Conservation (phyloP, 2,329 filamentous ascomycete genomes). For the Colletotrichum sublineola region DNA sequence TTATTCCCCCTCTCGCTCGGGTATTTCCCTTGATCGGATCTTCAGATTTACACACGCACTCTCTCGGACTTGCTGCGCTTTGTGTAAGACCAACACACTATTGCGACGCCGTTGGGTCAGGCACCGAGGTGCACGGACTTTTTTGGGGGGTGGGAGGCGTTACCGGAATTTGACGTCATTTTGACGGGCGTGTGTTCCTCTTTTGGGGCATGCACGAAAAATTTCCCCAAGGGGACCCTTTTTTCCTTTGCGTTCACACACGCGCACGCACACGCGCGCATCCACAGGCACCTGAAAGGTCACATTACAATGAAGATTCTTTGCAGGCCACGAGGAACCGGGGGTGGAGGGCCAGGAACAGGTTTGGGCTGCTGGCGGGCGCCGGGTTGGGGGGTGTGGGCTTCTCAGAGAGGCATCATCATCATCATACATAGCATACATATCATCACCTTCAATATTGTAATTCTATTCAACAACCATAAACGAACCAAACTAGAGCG, state of each 20-base stretch:
- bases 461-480: slow-evolving; percentile 32
- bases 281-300: slow-evolving; percentile 32
- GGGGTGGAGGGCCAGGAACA: neutral
- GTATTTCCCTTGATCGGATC: neutral
- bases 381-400: neutral
- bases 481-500: neutral
- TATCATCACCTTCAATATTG: slow-evolving; percentile 33
- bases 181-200: neutral
- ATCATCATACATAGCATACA: slow-evolving; percentile 5
- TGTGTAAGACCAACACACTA: neutral
- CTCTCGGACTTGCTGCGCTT: neutral
- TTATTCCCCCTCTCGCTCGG: neutral
- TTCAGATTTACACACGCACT: neutral
- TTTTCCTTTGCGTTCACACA: neutral
- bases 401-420: neutral
- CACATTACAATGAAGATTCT: neutral
- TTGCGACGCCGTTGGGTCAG: neutral
- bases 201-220: slow-evolving; percentile 14
- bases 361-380: slow-evolving; percentile 8
- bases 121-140: slow-evolving; percentile 9
- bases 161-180: slow-evolving; percentile 12
- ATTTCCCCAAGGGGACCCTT: neutral
- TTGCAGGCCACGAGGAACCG: slow-evolving; percentile 7
- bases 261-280: slow-evolving; percentile 6
- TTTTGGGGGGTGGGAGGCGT: neutral